Percentiles rank a stretch among this genome's conserved stretches.
phyloP scores from a whole-genome alignment of 2,329 filamentous ascomycete species.

The Ophiosphaerella korrae region DNA sequence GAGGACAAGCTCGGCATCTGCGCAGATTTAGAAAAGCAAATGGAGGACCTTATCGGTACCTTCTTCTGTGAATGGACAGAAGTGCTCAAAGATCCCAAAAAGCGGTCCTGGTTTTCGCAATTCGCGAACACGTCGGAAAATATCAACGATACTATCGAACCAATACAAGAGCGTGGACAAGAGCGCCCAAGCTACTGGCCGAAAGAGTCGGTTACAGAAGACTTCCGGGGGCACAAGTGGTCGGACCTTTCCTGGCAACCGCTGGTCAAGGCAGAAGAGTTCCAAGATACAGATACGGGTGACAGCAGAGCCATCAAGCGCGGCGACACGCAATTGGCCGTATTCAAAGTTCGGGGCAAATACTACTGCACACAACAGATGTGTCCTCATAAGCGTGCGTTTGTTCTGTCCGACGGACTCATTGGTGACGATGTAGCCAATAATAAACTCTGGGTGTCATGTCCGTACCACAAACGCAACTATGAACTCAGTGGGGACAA shows the following conservation, averaged over 20 bases:
- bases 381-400: conserved; percentile 91
- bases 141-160: conserved; percentile 68
- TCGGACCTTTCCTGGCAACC: conserved; percentile 77
- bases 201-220: conserved; percentile 66
- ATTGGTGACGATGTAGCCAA: conserved; percentile 69
- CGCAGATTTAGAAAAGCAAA: conserved; percentile 82
- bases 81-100: conserved; percentile 71
- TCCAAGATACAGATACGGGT: conserved; percentile 71
- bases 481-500: conserved; percentile 72
- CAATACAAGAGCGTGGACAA: conserved; percentile 74
- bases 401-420: conserved; percentile 84
- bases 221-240: conserved; percentile 76
- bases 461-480: conserved; percentile 89
- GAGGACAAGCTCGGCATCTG: conserved; percentile 86
- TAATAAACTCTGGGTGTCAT: conserved; percentile 80
- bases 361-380: conserved; percentile 92
- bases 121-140: conserved; percentile 83
- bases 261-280: conserved; percentile 71
- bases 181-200: conserved; percentile 78
- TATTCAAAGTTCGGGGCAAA: conserved; percentile 80
- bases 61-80: conserved; percentile 95
- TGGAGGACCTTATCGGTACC: conserved; percentile 80
- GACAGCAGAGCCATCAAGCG: conserved; percentile 80
- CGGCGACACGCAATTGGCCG: conserved; percentile 84
- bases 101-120: conserved; percentile 74